Percentiles rank a stretch among this genome's conserved stretches.
Conservation (phyloP, 2,329 filamentous ascomycete genomes). For the Aureobasidium melanogenum region DNA sequence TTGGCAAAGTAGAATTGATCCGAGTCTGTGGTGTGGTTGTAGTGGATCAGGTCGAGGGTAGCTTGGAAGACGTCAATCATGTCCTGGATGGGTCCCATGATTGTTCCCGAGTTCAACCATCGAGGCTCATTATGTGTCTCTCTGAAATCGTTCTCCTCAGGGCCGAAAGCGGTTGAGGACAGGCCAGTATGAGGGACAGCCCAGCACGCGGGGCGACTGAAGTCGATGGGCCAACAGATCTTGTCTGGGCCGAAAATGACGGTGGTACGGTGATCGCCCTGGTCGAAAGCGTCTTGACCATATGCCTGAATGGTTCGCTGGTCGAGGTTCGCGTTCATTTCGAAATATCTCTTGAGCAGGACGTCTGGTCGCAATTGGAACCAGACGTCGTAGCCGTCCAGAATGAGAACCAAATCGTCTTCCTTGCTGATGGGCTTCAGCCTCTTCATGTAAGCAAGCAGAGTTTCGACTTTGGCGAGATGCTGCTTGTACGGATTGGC, state of each 20-base stretch:
- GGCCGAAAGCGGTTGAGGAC: slow-evolving; percentile 35
- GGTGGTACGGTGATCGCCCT: slow-evolving; percentile 13
- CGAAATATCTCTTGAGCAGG: slow-evolving; percentile 54
- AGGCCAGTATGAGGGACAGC: slow-evolving; percentile 21
- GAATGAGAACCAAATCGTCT: slow-evolving; percentile 53
- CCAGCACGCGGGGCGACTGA: slow-evolving; percentile 24
- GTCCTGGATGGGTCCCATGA: slow-evolving; percentile 33
- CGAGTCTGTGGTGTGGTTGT: slow-evolving; percentile 23
- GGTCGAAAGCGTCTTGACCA: slow-evolving; percentile 1
- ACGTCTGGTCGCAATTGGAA: slow-evolving; percentile 58
- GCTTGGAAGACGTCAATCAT: slow-evolving; percentile 34
- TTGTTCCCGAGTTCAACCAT: slow-evolving; percentile 40
- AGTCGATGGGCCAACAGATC: slow-evolving; percentile 25
- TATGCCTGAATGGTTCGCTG: slow-evolving; percentile 12
- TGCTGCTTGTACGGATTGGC: slow-evolving; percentile 33
- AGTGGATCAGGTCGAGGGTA: slow-evolving; percentile 30
- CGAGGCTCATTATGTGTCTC: slow-evolving; percentile 35
- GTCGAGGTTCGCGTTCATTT: slow-evolving; percentile 30
- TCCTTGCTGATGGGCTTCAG: slow-evolving; percentile 24
- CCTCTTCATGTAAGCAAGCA: slow-evolving; percentile 37
- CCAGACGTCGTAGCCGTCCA: slow-evolving; percentile 56
- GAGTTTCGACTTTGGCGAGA: slow-evolving; percentile 36
- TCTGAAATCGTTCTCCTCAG: slow-evolving; percentile 14
- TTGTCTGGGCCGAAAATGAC: slow-evolving; percentile 27
- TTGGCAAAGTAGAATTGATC: slow-evolving; percentile 43